A percentile compares a stretch with the other conserved stretches of the same genome.
Conservation (phyloP, 2,329 filamentous ascomycete genomes). For the Epichloe bromicola region DNA sequence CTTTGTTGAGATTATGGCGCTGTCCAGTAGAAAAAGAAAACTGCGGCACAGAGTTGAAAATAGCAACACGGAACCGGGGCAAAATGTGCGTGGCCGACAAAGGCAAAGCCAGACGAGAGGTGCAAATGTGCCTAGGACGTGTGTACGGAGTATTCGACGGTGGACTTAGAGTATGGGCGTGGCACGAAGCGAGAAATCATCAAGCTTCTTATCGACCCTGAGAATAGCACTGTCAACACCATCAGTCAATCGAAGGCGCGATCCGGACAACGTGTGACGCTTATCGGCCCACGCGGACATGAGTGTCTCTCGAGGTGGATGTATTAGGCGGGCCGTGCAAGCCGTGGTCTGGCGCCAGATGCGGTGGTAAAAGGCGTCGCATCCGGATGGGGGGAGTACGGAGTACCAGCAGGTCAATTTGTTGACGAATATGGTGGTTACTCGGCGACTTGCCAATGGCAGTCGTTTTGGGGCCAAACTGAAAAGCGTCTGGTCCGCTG, state of each 20-base stretch:
- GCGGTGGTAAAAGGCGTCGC: background rate
- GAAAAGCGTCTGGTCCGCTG: too few relatives aligned
- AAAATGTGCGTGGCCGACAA: background rate
- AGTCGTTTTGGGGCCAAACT: too few relatives aligned
- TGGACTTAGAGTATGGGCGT: background rate
- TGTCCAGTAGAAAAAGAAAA: too few relatives aligned
- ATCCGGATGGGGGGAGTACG: background rate
- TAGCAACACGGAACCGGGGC: background rate
- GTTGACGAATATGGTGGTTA: background rate
- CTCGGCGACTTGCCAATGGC: too few relatives aligned
- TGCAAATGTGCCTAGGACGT: background rate
- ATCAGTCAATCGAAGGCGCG: background rate
- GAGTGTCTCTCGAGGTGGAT: background rate
- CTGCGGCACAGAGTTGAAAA: background rate
- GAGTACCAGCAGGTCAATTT: background rate
- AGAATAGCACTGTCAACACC: background rate
- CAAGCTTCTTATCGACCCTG: background rate
- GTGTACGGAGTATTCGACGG: background rate
- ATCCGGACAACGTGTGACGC: background rate
- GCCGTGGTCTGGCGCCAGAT: background rate
- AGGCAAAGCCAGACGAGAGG: background rate
- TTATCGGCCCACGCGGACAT: conserved; percentile 1
- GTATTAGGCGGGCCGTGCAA: background rate
- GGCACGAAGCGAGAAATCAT: background rate
- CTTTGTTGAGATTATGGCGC: too few relatives aligned